Conservation (phyloP, 2,329 filamentous ascomycete genomes). For the Boeremia exigua region DNA sequence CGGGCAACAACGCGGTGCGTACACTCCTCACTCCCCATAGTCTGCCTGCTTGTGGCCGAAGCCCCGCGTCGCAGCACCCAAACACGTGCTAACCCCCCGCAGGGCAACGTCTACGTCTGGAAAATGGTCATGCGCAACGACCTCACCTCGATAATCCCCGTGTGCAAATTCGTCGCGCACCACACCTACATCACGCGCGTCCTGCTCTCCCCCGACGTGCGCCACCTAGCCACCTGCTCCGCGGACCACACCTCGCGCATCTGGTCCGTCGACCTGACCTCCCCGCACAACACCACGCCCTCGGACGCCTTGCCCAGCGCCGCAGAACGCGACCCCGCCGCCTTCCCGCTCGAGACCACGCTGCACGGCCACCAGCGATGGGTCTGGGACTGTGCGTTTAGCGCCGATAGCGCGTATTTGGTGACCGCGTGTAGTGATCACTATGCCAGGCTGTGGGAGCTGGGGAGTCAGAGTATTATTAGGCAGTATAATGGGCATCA, state of each 20-base stretch:
- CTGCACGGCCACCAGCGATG: constrained; percentile 90
- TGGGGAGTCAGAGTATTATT: constrained; percentile 85
- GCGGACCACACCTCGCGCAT: constrained; percentile 96
- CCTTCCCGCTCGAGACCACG: constrained; percentile 82
- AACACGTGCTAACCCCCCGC: not conserved
- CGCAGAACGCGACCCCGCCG: constrained; percentile 56
- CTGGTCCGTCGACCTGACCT: constrained; percentile 77
- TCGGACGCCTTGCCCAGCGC: constrained; percentile 41
- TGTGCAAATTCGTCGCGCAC: constrained; percentile 89
- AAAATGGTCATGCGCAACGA: constrained; percentile 84
- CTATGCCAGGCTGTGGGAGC: constrained; percentile 90
- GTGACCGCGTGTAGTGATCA: constrained; percentile 94
- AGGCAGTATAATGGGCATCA: constrained; percentile 96
- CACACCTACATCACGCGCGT: constrained; percentile 92
- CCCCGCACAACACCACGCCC: constrained; percentile 44
- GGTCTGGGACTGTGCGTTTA: constrained; percentile 98
- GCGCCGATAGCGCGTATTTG: constrained; percentile 88
- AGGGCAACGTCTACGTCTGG: constrained; percentile 99
- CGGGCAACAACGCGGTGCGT: constrained; percentile 85
- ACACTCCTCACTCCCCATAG: not conserved
- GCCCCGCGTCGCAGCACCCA: too few species aligned
- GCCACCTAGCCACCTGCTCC: constrained; percentile 91
- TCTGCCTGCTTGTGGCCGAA: too few species aligned
- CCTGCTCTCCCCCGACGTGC: constrained; percentile 89
- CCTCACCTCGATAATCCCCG: constrained; percentile 80